Evolutionary conservation across 108 stramenopile species (phyloP), one percentile per base, ranked within the genome.

Genomic region (Fragilariopsis cylindrus): DNA sequence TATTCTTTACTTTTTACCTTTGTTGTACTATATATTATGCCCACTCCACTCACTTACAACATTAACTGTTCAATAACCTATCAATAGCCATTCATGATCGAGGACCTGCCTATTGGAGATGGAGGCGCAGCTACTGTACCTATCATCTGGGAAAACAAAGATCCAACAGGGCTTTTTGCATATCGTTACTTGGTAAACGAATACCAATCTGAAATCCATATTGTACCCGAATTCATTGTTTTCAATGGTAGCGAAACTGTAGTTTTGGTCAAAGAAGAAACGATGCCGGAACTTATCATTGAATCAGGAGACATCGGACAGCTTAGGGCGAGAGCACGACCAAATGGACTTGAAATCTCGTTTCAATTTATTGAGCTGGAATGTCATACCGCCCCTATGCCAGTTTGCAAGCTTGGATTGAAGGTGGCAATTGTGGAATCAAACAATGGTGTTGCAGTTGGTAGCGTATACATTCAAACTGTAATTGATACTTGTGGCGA

Each of bases 191-290:
- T 95, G 4, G 74, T 89, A 12, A 79, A 76, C 43, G 75, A 84
- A 7, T 82, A 89, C 54, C 92, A 92, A 64, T 81, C 85, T 6
- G 89, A 92, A 65, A 56, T 95, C 30, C 94, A 95, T 63, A 71
- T 95, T 49, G 76, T 95, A 9, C 94, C 94, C 8, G 94, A 95
- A 71, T 95, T 84, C 62, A 75, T 93, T 54, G 78, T 95, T 3
- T 95, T 88, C 73, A 95, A 95, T 71, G 92, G 91, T 49, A 85
- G 90, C 57, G 46, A 71, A 21, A 60, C 73, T 19, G 67, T 84
- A n/a, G 77, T 92, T 12, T 12, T 77, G 16, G 60, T 85, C 9
- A 71, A 75, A 42, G 76, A 81, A 56, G 57, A 53, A 30, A 19
- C 41, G 3, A 65, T 65, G 50, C 50, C 65, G 4, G 84, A 84